phyloP scores from a whole-genome alignment of 768 basidiomycete species.

The Tephrocybe sp. region DNA sequence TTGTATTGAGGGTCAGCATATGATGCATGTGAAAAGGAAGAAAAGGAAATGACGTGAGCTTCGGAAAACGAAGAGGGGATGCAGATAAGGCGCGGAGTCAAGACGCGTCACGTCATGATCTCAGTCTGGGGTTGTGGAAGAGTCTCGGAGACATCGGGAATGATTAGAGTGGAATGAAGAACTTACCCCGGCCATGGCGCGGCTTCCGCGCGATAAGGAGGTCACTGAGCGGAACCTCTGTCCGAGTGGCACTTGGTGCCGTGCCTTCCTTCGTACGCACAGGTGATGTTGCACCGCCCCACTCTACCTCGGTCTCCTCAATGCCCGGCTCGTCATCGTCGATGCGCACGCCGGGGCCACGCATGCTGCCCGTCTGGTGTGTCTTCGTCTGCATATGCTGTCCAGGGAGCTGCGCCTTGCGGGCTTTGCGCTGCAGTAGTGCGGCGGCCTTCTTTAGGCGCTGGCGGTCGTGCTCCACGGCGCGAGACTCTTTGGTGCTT shows the following conservation, averaged over 20 bases:
- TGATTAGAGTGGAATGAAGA: slow-evolving; percentile 1
- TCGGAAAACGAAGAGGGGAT: neutral
- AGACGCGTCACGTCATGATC: neutral
- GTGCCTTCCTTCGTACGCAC: slow-evolving; percentile 14
- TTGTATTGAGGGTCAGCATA: neutral
- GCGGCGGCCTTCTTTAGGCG: slow-evolving; percentile 44
- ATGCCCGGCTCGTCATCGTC: neutral
- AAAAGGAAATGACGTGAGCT: neutral
- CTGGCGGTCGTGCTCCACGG: slow-evolving; percentile 51
- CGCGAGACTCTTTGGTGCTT: slow-evolving; percentile 41
- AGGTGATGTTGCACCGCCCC: slow-evolving; percentile 8
- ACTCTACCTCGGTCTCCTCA: slow-evolving; percentile 17
- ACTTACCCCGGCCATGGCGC: slow-evolving; percentile 43
- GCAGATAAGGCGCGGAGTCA: neutral
- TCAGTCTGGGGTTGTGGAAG: no score
- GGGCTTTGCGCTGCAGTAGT: slow-evolving; percentile 33
- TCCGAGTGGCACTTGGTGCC: slow-evolving; percentile 20
- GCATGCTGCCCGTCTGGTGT: neutral
- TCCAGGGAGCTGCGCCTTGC: slow-evolving; percentile 22
- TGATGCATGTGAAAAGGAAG: neutral
- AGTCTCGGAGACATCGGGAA: neutral
- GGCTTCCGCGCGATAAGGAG: slow-evolving; percentile 35
- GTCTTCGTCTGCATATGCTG: neutral
- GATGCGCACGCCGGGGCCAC: neutral
- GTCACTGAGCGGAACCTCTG: slow-evolving; percentile 18